phyloP scores from a whole-genome alignment of 83 land plant genomes.

The Diphasiastrum complanatum region DNA sequence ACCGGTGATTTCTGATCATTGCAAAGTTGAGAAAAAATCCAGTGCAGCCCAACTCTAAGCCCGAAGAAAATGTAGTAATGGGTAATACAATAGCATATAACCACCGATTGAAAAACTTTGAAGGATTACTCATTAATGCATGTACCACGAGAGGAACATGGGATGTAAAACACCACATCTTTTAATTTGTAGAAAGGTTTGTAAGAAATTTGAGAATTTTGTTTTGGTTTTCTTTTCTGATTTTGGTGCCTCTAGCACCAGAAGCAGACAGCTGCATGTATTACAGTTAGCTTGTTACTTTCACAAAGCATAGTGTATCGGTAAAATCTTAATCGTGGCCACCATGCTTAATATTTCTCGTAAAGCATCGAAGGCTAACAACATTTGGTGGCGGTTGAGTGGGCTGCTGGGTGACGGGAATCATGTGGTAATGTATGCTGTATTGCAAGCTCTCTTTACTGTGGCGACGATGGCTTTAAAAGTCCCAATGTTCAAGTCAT shows the following conservation, averaged over 20 bases:
- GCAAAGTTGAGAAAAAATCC: not conserved
- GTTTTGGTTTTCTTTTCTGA: not conserved
- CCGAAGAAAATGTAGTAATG: too few species aligned
- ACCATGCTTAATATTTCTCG: too few species aligned
- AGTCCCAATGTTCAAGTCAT: not conserved
- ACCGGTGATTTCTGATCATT: not conserved
- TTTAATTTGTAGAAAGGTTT: not conserved
- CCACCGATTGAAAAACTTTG: too few species aligned
- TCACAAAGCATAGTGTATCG: not conserved
- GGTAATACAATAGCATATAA: too few species aligned
- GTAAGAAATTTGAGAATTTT: not conserved
- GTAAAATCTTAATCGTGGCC: not conserved
- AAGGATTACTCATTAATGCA: too few species aligned
- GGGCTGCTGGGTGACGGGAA: conserved; percentile 3
- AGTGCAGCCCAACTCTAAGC: too few species aligned
- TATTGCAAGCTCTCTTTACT: not conserved
- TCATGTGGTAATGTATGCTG: not conserved
- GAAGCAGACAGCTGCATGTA: not conserved
- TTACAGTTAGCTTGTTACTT: not conserved
- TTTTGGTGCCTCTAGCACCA: not conserved
- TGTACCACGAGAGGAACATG: too few species aligned
- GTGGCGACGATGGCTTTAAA: conserved; percentile 1
- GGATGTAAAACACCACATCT: too few species aligned
- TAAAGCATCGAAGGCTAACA: conserved; percentile 3
- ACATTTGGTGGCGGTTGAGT: conserved; percentile 7